phyloP scores from a whole-genome alignment of 371 early-diverging fungal species.

The Rhizopus delemar region DNA sequence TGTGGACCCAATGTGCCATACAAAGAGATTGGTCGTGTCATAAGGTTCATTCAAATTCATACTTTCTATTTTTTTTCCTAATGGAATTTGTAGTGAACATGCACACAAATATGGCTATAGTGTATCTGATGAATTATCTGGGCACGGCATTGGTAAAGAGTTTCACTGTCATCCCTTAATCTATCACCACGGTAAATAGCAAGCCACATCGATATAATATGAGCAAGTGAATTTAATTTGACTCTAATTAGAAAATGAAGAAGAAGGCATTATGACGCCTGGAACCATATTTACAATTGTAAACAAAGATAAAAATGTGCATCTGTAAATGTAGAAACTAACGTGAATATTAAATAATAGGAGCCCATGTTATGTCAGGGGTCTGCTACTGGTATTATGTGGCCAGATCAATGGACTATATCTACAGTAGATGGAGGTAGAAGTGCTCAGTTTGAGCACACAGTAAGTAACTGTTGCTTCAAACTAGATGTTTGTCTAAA shows the following conservation, averaged over 20 bases:
- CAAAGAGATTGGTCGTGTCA: conserved; percentile 70
- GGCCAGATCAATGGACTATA: conserved; percentile 92
- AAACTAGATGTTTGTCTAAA: not conserved
- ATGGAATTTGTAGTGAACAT: conserved; percentile 28
- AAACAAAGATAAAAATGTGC: not conserved
- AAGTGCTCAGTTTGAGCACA: conserved; percentile 79
- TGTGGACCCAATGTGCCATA: conserved; percentile 79
- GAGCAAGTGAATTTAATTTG: not conserved
- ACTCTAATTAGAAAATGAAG: conserved; percentile 48
- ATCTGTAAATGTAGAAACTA: not conserved
- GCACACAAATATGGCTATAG: conserved; percentile 63
- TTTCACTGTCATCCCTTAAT: conserved; percentile 68
- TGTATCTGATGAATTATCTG: conserved; percentile 78
- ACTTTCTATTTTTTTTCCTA: not conserved
- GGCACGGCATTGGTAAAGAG: conserved; percentile 84
- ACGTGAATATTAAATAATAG: not conserved
- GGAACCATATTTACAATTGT: conserved; percentile 87
- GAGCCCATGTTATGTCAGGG: conserved; percentile 89
- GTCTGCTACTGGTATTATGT: conserved; percentile 61
- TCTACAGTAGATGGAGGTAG: conserved; percentile 80
- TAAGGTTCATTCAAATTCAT: conserved; percentile 47
- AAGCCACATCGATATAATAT: not conserved
- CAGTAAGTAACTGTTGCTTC: conserved; percentile 24
- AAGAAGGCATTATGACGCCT: conserved; percentile 64
- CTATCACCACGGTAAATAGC: conserved; percentile 57